Conservation (phyloP, 2,329 filamentous ascomycete genomes). For the Phaeosphaeriaceae sp. region DNA sequence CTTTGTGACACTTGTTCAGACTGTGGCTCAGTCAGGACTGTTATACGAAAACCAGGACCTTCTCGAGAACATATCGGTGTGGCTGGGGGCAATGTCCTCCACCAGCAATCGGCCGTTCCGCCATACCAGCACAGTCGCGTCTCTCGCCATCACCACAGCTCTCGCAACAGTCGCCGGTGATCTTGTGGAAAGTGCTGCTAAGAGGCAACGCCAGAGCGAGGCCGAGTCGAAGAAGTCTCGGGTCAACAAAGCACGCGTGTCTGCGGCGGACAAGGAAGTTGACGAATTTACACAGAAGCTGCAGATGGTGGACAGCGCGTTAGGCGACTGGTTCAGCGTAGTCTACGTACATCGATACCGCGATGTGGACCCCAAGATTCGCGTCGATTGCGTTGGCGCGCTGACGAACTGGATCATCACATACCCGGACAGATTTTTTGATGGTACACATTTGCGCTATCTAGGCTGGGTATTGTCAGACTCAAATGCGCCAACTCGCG, state of each 20-base stretch:
- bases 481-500: slow-evolving; percentile 72
- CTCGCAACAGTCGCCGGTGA: slow-evolving; percentile 76
- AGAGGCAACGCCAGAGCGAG: slow-evolving; percentile 79
- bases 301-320: slow-evolving; percentile 71
- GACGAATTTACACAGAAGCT: slow-evolving; percentile 74
- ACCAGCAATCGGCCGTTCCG: slow-evolving; percentile 87
- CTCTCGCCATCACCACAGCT: slow-evolving; percentile 78
- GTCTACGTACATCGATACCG: slow-evolving; percentile 96
- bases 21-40: slow-evolving; percentile 81
- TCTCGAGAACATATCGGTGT: slow-evolving; percentile 87
- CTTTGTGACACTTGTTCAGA: slow-evolving; percentile 76
- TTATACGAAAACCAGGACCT: slow-evolving; percentile 79
- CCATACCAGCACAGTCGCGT: slow-evolving; percentile 89
- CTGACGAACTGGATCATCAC: slow-evolving; percentile 87
- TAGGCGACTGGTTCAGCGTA: slow-evolving; percentile 88
- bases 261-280: slow-evolving; percentile 74
- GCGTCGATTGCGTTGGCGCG: slow-evolving; percentile 85
- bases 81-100: slow-evolving; percentile 91
- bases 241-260: slow-evolving; percentile 79
- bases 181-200: slow-evolving; percentile 75
- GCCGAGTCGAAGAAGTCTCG: slow-evolving; percentile 74
- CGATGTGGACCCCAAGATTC: slow-evolving; percentile 88
- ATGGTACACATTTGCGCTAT: slow-evolving; percentile 89
- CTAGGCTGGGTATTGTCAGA: slow-evolving; percentile 96
- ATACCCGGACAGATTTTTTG: slow-evolving; percentile 87